These are phyloP conservation scores for Chondrostereum purpureum DNA, from an alignment of 1,284 basidiomycete species.

Conservation along the genomic window DNA sequence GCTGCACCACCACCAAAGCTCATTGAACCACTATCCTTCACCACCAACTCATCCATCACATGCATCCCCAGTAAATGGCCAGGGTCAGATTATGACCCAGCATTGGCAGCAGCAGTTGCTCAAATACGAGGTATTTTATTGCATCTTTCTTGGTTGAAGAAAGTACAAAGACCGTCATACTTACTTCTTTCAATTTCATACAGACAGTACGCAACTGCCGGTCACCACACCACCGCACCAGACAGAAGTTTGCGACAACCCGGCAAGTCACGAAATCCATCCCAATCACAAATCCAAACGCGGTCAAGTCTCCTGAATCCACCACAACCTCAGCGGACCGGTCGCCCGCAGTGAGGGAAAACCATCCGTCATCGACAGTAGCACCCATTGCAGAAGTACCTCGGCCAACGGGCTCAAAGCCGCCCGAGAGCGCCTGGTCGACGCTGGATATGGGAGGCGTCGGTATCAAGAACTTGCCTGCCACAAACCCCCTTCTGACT, in stretches of 20 bases:
- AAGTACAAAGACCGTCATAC: too few relatives aligned
- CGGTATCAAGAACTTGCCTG: slow-evolving; percentile 85
- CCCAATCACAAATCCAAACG: slow-evolving; percentile 78
- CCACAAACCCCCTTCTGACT: slow-evolving; percentile 80
- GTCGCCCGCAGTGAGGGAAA: slow-evolving; percentile 29
- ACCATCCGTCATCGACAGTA: slow-evolving; percentile 69
- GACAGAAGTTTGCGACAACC: slow-evolving; percentile 74
- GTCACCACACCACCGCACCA: slow-evolving; percentile 74
- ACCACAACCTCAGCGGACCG: slow-evolving; percentile 21
- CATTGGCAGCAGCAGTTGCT: slow-evolving; percentile 80
- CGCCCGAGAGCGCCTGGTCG: slow-evolving; percentile 76
- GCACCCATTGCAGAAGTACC: slow-evolving; percentile 59
- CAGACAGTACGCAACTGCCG: slow-evolving; percentile 72
- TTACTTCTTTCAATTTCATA: slow-evolving; percentile 13
- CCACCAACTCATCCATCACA: slow-evolving; percentile 65
- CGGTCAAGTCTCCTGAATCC: slow-evolving; percentile 36
- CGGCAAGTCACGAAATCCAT: slow-evolving; percentile 75
- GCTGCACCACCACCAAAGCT: slow-evolving; percentile 66
- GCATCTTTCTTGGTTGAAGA: too few relatives aligned
- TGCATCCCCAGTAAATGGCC: slow-evolving; percentile 56
- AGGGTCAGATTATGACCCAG: slow-evolving; percentile 55
- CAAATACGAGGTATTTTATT: slow-evolving; percentile 75
- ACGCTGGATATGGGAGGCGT: slow-evolving; percentile 97
- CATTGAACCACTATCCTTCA: slow-evolving; percentile 66
- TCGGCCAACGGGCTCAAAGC: slow-evolving; percentile 49